Base-by-base conservation (phyloP, 2,329 filamentous ascomycete species). In the Aspergillus caelatus region DNA sequence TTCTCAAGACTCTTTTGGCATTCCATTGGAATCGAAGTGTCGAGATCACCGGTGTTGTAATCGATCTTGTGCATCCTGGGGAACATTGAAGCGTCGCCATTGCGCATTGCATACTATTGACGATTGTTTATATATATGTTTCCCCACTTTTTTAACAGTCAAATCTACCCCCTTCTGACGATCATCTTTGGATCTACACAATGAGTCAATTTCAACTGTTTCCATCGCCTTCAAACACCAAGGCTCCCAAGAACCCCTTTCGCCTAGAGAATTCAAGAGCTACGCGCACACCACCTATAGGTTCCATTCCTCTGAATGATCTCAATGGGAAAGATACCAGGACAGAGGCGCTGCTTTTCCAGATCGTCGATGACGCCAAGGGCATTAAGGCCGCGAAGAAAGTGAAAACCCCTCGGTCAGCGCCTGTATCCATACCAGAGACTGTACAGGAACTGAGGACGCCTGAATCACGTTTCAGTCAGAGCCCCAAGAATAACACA, bases 141-240 rank as follows among this genome's bases (percentile, higher is more conserved):
- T 21, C 12, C 58, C 36, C 46, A 34, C 48, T 30, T 9, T 41
- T 30, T 58, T 39, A 52, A 19, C 36, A 19, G 28, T 21, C 39
- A 48, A 48, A 12, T 2, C 30, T 26, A 45, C n/a, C 36, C 6
- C n/a, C 55, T 43, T 58, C 58, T 58, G 19, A 55, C n/a, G 19
- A 39, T 58, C 34, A 41, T 30, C 34, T 16, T 36, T 4, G 11
- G n/a, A 23, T 30, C 52, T 23, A 16, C 64, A 69, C 60, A 12
- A 78, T 76, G 71, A 75, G 67, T 60, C 76, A 79, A 61, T 80
- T 80, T 56, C 78, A 79, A 60, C 71, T 80, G 55, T 80, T 80
- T 50, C 79, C 78, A 21, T 67, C 75, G n/a, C 72, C 74, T 57
- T 72, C 77, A 12, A 69, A 65, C 63, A 65, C 53, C 71, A 72